phyloP scores from a whole-genome alignment of 169 alveolate species.

The Plasmodium relictum region DNA sequence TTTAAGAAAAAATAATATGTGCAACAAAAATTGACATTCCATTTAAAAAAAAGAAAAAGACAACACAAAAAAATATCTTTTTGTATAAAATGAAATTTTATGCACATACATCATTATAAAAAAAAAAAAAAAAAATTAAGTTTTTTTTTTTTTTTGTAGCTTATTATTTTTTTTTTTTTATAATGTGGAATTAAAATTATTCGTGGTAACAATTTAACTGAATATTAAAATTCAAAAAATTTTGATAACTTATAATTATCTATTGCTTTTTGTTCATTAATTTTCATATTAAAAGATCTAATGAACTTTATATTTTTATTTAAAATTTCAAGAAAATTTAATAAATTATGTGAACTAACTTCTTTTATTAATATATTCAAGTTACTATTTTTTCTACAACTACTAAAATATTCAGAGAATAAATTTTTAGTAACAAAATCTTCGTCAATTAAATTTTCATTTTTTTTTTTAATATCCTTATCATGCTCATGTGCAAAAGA shows the following conservation, averaged over 20 bases:
- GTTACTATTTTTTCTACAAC: conserved; percentile 41
- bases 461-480: not conserved
- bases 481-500: not conserved
- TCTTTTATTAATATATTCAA: conserved; percentile 65
- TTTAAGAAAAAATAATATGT: too few relatives aligned
- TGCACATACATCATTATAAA: not conserved
- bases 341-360: conserved; percentile 43
- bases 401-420: conserved; percentile 73
- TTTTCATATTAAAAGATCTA: conserved; percentile 47
- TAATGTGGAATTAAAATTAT: too few relatives aligned
- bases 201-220: too few relatives aligned
- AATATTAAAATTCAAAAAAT: conserved; percentile 34
- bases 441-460: conserved; percentile 43
- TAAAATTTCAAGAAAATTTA: conserved; percentile 41
- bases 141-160: too few relatives aligned
- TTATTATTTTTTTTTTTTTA: too few relatives aligned
- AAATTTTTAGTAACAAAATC: conserved; percentile 57
- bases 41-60: not conserved
- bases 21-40: too few relatives aligned
- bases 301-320: conserved; percentile 60
- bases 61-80: not conserved
- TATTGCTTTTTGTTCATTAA: conserved; percentile 15
- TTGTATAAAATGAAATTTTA: too few relatives aligned
- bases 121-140: not conserved
- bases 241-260: conserved; percentile 30